Base-by-base conservation (phyloP, 352 stramenopile genomes). In the Phytophthora macrochlamydospora region DNA sequence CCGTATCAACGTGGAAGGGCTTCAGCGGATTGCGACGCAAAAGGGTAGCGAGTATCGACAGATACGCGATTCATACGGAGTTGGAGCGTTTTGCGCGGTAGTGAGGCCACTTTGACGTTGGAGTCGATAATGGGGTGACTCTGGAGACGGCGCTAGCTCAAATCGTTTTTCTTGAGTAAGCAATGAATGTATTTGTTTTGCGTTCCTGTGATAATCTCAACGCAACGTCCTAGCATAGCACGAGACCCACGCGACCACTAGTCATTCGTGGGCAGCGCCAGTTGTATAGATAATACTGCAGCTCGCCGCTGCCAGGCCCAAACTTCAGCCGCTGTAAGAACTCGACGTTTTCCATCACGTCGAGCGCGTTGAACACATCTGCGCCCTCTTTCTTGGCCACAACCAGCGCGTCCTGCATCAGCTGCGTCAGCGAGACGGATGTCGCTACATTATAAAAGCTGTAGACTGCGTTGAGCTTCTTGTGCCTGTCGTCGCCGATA, bases 381-480 rank as follows among this genome's bases (percentile, higher is more conserved):
- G 76, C 67, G 31, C 78, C 50, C 4, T 77, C 63, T 48, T 81
- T 60, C 64, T 90, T 86, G 51, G 83, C 78, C 67, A 88, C 68
- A 1, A 91, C 57, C 5, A 92, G 67, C 33, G 76, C 67, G 61
- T 92, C 82, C 43, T 91, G 78, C 85, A 94, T 90, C 49, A 94
- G 66, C 59, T 86, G 31, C 13, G 56, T 55, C 13, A 93, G 75
- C 40, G 77, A 46, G 60, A 92, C 73, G 11, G 81, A 84, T 3
- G 63, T 93, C 8, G 81, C 83, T 11, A 90, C 77, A 59, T 99
- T 99, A 86, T 99, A 99, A 70, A 98, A 99, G 48, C 90, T 97
- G 77, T 99, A 99, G n/a, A 87, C 97, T 0, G 97, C 98, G 69
- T 92, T 90, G 24, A 99, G 83, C 45, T 85, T 97, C 38, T 92